Percentiles rank a stretch among this genome's conserved stretches.
phyloP scores from a whole-genome alignment of 306 rosid species.

The peach (Prunus persica) region Prunus_persica_NCBIv2 NC_034015.1:19603501-19604000 shows the following conservation, averaged over 20 bases:
- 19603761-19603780: not conserved
- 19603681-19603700: no score
- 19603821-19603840: slow-evolving; percentile 13
- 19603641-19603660: not conserved
- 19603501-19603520: no score
- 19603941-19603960: slow-evolving; percentile 15
- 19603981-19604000: not conserved
- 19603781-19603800: no score
- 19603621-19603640: not conserved
- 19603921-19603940: slow-evolving; percentile 48
- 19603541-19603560: no score
- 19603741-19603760: not conserved
- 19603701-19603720: no score
- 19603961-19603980: slow-evolving; percentile 10
- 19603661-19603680: no score
- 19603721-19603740: no score
- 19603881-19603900: not conserved
- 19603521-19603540: no score
- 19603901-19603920: slow-evolving; percentile 16
- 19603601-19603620: no score
- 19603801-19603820: not conserved
- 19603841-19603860: slow-evolving; percentile 4
- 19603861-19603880: slow-evolving; percentile 5
- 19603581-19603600: no score
- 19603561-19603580: rapidly evolving